Evolutionary conservation across 1,139 yeast genomes (phyloP).

Genomic region (Suhomyces coccinellae): DNA sequence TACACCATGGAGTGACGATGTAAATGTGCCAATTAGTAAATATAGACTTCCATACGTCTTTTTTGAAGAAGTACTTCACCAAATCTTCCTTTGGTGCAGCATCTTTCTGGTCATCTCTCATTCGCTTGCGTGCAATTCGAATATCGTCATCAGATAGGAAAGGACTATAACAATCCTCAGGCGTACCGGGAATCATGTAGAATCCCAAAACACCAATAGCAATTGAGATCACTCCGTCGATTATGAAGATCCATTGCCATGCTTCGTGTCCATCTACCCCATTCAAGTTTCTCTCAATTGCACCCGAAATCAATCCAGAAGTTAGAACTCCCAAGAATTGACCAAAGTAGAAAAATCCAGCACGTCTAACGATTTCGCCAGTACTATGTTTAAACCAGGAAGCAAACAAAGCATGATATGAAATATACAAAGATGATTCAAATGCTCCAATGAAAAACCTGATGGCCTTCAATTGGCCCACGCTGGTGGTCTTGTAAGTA

Average conservation of each 20-base stretch:
- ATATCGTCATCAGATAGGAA: constrained; percentile 63
- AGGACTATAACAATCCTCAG: constrained; percentile 54
- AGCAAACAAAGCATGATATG: constrained; percentile 59
- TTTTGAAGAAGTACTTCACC: constrained; percentile 25
- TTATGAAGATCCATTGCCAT: constrained; percentile 74
- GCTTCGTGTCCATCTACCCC: constrained; percentile 53
- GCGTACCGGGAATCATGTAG: constrained; percentile 66
- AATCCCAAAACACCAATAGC: constrained; percentile 63
- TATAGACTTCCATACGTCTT: constrained; percentile 23
- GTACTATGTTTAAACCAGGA: constrained; percentile 53
- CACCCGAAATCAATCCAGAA: constrained; percentile 62
- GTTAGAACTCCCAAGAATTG: constrained; percentile 61
- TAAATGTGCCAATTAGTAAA: constrained; percentile 30
- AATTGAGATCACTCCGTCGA: constrained; percentile 62
- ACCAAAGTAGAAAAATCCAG: constrained; percentile 59
- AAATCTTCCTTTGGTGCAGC: constrained; percentile 27
- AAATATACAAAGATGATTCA: constrained; percentile 59
- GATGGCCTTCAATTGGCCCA: constrained; percentile 52
- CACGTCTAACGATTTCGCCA: constrained; percentile 57
- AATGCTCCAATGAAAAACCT: constrained; percentile 61
- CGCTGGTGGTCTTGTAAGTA: constrained; percentile 46
- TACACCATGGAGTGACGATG: constrained; percentile 22
- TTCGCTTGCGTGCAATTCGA: constrained; percentile 55
- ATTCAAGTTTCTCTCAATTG: constrained; percentile 47
- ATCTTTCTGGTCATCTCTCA: constrained; percentile 42